These are phyloP conservation scores for Strombidium stylifer DNA, from an alignment of 73 alveolate genomes.

Conservation along the genomic window DNA sequence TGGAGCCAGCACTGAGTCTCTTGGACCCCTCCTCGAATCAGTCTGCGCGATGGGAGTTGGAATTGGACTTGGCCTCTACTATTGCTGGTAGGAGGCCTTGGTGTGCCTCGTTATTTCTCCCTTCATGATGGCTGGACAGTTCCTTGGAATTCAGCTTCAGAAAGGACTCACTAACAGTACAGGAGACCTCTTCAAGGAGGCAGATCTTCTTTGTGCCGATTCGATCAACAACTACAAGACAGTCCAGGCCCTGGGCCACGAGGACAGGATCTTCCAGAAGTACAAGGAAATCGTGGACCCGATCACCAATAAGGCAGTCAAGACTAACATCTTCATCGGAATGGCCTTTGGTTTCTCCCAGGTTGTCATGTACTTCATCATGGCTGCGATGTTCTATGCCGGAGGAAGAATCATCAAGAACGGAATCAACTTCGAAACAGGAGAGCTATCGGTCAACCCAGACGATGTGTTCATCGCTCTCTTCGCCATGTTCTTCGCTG, in stretches of 20 bases:
- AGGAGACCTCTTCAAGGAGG: slow-evolving; percentile 79
- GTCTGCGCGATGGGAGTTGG: slow-evolving; percentile 61
- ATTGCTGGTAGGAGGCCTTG: slow-evolving; percentile 66
- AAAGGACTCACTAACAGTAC: slow-evolving; percentile 51
- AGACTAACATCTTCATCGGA: slow-evolving; percentile 69
- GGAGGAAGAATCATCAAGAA: slow-evolving; percentile 63
- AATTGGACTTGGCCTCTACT: slow-evolving; percentile 54
- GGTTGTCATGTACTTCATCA: slow-evolving; percentile 62
- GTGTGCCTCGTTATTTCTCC: slow-evolving; percentile 70
- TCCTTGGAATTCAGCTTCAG: slow-evolving; percentile 51
- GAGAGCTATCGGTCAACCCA: slow-evolving; percentile 25
- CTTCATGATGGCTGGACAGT: slow-evolving; percentile 56
- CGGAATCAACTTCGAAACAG: slow-evolving; percentile 45
- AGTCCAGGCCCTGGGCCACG: slow-evolving; percentile 79
- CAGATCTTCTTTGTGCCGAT: slow-evolving; percentile 78
- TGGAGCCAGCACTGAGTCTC: slow-evolving; percentile 57
- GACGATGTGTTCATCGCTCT: slow-evolving; percentile 71
- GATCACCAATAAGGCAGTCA: slow-evolving; percentile 37
- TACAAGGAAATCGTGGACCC: slow-evolving; percentile 44
- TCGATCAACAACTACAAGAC: slow-evolving; percentile 84
- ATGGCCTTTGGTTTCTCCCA: slow-evolving; percentile 76
- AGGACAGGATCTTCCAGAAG: slow-evolving; percentile 66
- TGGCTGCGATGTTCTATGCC: slow-evolving; percentile 75
- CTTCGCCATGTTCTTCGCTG: slow-evolving; percentile 74
- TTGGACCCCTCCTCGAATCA: slow-evolving; percentile 33